These are phyloP conservation scores for Sphaceloma murrayae DNA, from an alignment of 2,329 filamentous ascomycete species.

Conservation along the genomic window DNA sequence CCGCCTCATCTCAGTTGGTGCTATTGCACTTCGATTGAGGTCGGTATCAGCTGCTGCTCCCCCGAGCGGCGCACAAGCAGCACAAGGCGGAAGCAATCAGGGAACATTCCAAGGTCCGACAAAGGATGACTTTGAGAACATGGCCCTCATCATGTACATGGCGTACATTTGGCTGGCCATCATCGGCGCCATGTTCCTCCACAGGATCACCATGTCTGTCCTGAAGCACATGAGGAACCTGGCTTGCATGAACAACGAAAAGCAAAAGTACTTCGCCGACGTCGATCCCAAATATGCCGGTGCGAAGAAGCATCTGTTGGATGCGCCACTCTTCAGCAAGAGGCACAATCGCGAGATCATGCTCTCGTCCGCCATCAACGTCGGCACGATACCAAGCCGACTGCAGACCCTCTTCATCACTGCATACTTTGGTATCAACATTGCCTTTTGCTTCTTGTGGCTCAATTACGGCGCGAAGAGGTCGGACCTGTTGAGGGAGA, in stretches of 20 bases:
- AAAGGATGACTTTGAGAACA: constrained; percentile 23
- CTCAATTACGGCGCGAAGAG: constrained; percentile 41
- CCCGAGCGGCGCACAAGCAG: not conserved
- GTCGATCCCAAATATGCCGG: constrained; percentile 44
- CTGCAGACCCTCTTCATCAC: constrained; percentile 40
- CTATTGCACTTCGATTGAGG: not conserved
- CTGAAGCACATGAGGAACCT: constrained; percentile 62
- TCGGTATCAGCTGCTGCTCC: constrained; percentile 1
- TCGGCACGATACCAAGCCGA: constrained; percentile 42
- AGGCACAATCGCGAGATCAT: constrained; percentile 45
- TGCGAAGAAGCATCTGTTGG: constrained; percentile 39
- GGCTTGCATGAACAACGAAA: constrained; percentile 59
- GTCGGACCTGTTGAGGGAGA: constrained; percentile 54
- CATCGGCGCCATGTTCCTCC: constrained; percentile 54
- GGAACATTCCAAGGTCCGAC: constrained; percentile 10
- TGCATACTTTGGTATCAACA: constrained; percentile 37
- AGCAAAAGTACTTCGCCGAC: constrained; percentile 65
- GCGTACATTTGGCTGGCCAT: constrained; percentile 50
- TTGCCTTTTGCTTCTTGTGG: constrained; percentile 48
- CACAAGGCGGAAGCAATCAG: constrained; percentile 12
- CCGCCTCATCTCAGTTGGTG: constrained; percentile 7
- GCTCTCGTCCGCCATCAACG: constrained; percentile 40
- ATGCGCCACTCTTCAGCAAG: constrained; percentile 39
- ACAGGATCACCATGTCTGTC: constrained; percentile 53
- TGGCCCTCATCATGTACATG: constrained; percentile 28